These are phyloP conservation scores for Delitschia confertaspora DNA, from an alignment of 495 filamentous ascomycete genomes.

Conservation along the genomic window DNA sequence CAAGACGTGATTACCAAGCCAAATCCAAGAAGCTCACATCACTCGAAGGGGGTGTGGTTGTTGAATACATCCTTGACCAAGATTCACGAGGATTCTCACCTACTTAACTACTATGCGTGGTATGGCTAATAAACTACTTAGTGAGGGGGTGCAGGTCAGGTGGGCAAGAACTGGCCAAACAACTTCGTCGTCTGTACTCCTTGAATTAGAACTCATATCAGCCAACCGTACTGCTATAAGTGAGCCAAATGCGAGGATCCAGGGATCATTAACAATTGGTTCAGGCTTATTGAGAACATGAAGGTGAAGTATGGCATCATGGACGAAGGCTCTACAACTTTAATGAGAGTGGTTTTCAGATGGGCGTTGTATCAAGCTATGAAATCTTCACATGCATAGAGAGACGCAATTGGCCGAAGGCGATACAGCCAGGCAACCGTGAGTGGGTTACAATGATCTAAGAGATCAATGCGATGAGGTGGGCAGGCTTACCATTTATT, in stretches of 20 bases:
- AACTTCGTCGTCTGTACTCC: conserved; percentile 29
- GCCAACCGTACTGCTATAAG: conserved; percentile 32
- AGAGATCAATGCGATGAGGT: conserved; percentile 23
- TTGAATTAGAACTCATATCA: conserved; percentile 32
- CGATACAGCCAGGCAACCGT: conserved; percentile 35
- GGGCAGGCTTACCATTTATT: conserved; percentile 9
- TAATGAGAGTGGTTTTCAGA: conserved; percentile 38
- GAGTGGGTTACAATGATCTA: conserved; percentile 38
- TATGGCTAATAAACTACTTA: conserved; percentile 22
- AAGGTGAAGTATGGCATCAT: conserved; percentile 35
- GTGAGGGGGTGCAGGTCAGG: conserved; percentile 12
- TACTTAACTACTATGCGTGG: conserved; percentile 6
- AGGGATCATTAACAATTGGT: conserved; percentile 32
- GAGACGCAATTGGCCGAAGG: conserved; percentile 14
- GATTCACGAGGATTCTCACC: conserved; percentile 14
- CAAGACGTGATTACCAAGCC: too few species aligned
- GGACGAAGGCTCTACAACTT: conserved; percentile 42
- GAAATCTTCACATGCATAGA: conserved; percentile 17
- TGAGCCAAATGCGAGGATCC: conserved; percentile 37
- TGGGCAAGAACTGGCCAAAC: conserved; percentile 14
- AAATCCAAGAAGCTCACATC: too few species aligned
- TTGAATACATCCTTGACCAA: too few species aligned
- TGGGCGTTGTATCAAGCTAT: conserved; percentile 25
- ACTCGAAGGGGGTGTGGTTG: too few species aligned
- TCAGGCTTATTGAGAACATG: conserved; percentile 32